Evolutionary conservation across 2,329 filamentous ascomycete genomes (phyloP), one percentile per base, ranked within the genome.

Genomic region (Sarocladium brachiariae): DNA sequence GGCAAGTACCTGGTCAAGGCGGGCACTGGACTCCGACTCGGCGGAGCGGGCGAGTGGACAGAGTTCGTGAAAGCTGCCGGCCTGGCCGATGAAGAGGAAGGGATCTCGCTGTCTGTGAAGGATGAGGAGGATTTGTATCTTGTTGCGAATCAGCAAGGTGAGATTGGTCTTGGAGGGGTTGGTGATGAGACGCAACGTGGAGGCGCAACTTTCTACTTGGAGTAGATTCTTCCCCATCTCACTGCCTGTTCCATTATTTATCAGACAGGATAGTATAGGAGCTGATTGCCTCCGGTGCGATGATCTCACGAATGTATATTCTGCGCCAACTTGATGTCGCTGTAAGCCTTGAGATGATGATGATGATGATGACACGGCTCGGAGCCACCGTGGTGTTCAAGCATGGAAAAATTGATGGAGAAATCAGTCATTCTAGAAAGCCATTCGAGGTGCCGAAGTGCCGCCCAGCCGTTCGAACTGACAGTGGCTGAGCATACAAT

Each of bases 181-280:
- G 30, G 14, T 6, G 31, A 35, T 24, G 31, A 35, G 31, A 3
- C 31, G 18, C 18, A 21, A 11, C 16, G 30, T 11, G 43, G 25
- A 34, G 18, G 33, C 13, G 46, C 46, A 14, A 49, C 46, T 30
- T 49, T 49, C 21, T 49, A 35, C 46, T 25, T 49, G 46, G 46
- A 49, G 46, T 49, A 49, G 19, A 7, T 30, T 7, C 27, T 30
- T 30, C 13, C 27, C 27, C 7, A 30, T 7, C 13, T 30, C 27
- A 30, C 7, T 30, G 27, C 27, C 27, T 30, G 27, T 30, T 30
- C 27, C n/a, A n/a, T n/a, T n/a, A n/a, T n/a, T n/a, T n/a, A n/a
- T n/a, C n/a, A n/a, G n/a, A n/a, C n/a, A n/a, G n/a, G 30, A 31
- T 8, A 31, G 30, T 31, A 31, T 31, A 31, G 30, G 14, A 37